phyloP scores from a whole-genome alignment of 352 stramenopile species.

The Globisporangium cystogenes region DNA sequence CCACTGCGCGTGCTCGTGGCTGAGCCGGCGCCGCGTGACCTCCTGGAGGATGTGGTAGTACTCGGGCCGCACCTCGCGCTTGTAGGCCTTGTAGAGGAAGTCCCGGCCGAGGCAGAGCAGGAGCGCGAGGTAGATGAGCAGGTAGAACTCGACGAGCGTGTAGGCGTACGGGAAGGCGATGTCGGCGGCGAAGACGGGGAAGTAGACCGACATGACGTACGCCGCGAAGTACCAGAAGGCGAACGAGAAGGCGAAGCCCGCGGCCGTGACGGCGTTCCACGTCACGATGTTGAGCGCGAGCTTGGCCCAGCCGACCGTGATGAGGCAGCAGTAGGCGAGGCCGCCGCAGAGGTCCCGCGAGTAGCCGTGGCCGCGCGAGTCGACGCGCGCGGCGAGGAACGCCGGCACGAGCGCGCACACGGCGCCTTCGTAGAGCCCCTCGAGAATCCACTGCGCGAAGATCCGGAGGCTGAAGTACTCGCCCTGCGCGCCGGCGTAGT shows the following conservation, averaged over 20 bases:
- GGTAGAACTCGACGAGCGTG: constrained; percentile 64
- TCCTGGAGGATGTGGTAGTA: constrained; percentile 89
- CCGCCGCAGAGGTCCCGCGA: constrained; percentile 67
- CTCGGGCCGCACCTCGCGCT: constrained; percentile 75
- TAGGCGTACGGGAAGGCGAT: constrained; percentile 78
- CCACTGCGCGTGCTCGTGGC: constrained; percentile 47
- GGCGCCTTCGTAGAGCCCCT: constrained; percentile 71
- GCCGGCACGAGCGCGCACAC: constrained; percentile 67
- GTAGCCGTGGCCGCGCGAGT: constrained; percentile 56
- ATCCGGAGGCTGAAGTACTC: constrained; percentile 81
- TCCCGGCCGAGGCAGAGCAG: constrained; percentile 72
- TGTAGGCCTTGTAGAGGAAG: constrained; percentile 83
- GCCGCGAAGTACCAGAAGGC: constrained; percentile 72
- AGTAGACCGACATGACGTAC: constrained; percentile 49
- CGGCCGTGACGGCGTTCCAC: constrained; percentile 61
- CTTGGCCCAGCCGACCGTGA: constrained; percentile 76
- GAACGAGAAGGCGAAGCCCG: constrained; percentile 55
- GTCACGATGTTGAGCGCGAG: constrained; percentile 81
- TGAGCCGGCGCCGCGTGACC: constrained; percentile 41
- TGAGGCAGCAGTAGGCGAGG: constrained; percentile 75
- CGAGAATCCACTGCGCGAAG: constrained; percentile 74
- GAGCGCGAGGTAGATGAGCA: constrained; percentile 64
- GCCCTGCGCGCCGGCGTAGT: constrained; percentile 70
- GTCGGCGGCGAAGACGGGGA: constrained; percentile 57
- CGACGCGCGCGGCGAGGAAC: constrained; percentile 48